Evolutionary conservation across 768 basidiomycete genomes (phyloP).

Genomic region (Lentinula detonsa): DNA sequence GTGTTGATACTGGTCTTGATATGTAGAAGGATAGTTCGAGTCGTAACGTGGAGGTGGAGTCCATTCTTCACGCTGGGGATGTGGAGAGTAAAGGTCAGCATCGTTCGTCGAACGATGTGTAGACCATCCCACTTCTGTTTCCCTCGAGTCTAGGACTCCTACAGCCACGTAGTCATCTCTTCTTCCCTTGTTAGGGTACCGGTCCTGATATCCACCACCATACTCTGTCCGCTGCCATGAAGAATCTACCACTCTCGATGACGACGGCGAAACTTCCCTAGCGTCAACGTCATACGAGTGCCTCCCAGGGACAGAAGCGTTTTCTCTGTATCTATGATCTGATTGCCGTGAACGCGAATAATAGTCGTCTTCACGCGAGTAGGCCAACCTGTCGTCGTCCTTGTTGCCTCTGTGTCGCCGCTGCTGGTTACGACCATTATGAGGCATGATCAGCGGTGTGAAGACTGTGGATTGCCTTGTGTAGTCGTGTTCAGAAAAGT

Average conservation of each 20-base stretch:
- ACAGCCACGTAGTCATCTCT: slow-evolving; percentile 42
- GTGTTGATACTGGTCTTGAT: slow-evolving; percentile 42
- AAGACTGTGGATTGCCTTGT: neutral
- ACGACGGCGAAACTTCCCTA: slow-evolving; percentile 47
- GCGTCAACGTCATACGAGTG: slow-evolving; percentile 33
- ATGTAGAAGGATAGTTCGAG: slow-evolving; percentile 35
- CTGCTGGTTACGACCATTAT: slow-evolving; percentile 31
- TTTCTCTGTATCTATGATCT: slow-evolving; percentile 37
- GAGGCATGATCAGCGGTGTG: slow-evolving; percentile 23
- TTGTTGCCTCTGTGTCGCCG: slow-evolving; percentile 49
- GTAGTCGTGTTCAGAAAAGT: neutral
- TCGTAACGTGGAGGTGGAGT: slow-evolving; percentile 40
- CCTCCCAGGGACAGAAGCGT: slow-evolving; percentile 37
- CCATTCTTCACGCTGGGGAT: slow-evolving; percentile 39
- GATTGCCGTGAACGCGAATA: slow-evolving; percentile 46
- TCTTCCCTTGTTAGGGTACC: slow-evolving; percentile 39
- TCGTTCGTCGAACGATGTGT: slow-evolving; percentile 24
- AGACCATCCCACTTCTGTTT: slow-evolving; percentile 37
- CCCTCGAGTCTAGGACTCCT: slow-evolving; percentile 27
- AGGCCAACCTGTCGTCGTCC: slow-evolving; percentile 44
- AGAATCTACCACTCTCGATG: slow-evolving; percentile 41
- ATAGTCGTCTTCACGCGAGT: slow-evolving; percentile 52
- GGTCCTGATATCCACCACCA: slow-evolving; percentile 40
- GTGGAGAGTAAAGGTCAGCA: slow-evolving; percentile 28
- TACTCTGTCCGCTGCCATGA: slow-evolving; percentile 45